Evolutionary conservation across 495 filamentous ascomycete species (phyloP).

Genomic region (Podospora appendiculata): DNA sequence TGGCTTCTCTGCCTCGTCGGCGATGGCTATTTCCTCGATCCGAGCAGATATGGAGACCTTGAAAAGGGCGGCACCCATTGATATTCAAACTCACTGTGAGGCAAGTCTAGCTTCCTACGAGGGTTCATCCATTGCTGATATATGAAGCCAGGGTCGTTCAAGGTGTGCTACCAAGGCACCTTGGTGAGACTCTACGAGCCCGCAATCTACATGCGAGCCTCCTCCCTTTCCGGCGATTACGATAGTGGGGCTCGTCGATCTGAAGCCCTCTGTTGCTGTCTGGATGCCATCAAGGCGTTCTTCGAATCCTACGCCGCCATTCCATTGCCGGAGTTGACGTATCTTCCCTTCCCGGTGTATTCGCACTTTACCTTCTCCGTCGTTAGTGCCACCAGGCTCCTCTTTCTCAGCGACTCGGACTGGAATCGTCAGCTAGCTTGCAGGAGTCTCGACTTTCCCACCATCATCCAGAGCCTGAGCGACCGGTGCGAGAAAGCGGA

Average conservation of each 20-base stretch:
- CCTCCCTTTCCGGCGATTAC: background rate
- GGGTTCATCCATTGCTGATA: no score
- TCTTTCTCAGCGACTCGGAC: constrained; percentile 14
- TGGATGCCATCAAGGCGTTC: constrained; percentile 7
- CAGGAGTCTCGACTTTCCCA: constrained; percentile 8
- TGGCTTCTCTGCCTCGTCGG: constrained; percentile 3
- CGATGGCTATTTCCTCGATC: constrained; percentile 12
- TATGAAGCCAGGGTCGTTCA: constrained; percentile 4
- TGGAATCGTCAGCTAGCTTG: constrained; percentile 13
- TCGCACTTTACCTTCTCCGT: constrained; percentile 12
- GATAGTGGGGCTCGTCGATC: constrained; percentile 1
- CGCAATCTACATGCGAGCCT: constrained; percentile 8
- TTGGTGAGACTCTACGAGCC: constrained; percentile 19
- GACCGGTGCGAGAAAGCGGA: constrained; percentile 8
- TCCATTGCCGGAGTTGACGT: constrained; percentile 4
- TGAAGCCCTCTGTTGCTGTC: constrained; percentile 14
- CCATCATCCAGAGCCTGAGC: constrained; percentile 2
- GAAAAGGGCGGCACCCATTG: background rate
- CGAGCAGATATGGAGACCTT: constrained; percentile 11
- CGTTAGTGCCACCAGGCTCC: constrained; percentile 11
- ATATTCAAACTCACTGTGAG: constrained; percentile 8
- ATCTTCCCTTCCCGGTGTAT: constrained; percentile 7
- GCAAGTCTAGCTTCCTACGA: background rate
- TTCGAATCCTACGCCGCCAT: constrained; percentile 7
- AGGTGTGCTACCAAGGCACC: constrained; percentile 3